Conservation (phyloP, 208 protist species). For the Trypanosoma platydactyli region DNA sequence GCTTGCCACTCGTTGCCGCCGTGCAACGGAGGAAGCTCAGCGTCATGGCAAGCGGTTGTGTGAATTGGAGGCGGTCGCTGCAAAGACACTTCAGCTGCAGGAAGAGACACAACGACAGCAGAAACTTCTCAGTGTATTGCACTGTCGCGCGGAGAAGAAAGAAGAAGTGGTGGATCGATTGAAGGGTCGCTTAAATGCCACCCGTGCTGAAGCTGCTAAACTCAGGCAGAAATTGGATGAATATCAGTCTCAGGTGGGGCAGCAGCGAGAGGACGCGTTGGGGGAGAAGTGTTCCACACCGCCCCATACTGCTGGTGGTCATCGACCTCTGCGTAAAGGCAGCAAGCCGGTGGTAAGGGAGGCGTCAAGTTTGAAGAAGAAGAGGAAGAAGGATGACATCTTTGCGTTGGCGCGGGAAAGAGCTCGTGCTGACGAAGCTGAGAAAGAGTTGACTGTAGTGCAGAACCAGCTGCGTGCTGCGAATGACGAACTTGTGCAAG, state of each 20-base stretch:
- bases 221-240: conserved; percentile 1
- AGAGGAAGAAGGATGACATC: not conserved
- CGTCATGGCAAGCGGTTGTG: not conserved
- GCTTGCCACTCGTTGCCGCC: conserved; percentile 3
- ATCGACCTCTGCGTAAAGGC: not conserved
- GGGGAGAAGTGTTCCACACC: not conserved
- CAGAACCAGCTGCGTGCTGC: not conserved
- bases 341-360: not conserved
- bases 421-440: not conserved
- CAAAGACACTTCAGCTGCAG: not conserved
- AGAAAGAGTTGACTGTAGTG: not conserved
- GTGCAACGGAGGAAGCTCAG: not conserved
- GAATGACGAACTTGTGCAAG: not conserved
- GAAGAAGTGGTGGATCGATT: not conserved
- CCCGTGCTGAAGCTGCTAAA: not conserved
- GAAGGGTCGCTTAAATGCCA: not conserved
- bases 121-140: not conserved
- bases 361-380: not conserved
- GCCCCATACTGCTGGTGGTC: not conserved
- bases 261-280: not conserved
- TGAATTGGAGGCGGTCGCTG: not conserved
- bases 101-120: not conserved
- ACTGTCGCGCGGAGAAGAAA: conserved; percentile 11
- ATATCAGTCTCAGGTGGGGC: not conserved
- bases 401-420: not conserved